Evolutionary conservation across 495 filamentous ascomycete genomes (phyloP).

Genomic region (Tuber indicum): DNA sequence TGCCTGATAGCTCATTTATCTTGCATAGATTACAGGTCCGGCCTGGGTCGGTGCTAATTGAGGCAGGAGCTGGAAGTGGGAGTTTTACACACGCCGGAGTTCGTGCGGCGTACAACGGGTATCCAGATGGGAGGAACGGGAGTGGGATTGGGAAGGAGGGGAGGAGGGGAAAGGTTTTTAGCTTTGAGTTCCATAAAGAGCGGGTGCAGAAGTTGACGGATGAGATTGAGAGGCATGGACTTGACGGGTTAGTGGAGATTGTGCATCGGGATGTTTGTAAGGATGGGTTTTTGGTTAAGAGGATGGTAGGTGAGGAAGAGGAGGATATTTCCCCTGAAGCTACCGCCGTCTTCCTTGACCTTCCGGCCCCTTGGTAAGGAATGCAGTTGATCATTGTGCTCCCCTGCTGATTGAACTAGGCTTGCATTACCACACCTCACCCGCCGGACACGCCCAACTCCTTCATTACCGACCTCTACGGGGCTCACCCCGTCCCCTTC

Average conservation of each 20-base stretch:
- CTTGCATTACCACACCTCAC: conserved; percentile 78
- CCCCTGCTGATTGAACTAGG: conserved; percentile 36
- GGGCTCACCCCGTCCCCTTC: conserved; percentile 18
- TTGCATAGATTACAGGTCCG: conserved; percentile 76
- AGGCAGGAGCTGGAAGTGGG: conserved; percentile 90
- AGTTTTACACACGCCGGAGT: conserved; percentile 90
- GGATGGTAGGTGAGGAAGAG: conserved; percentile 11
- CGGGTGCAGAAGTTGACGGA: conserved; percentile 63
- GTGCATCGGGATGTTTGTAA: conserved; percentile 88
- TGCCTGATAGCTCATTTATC: conserved; percentile 93
- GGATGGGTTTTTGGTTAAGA: conserved; percentile 64
- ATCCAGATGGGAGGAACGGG: conserved; percentile 46
- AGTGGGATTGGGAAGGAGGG: conserved; percentile 28
- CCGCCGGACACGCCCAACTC: conserved; percentile 48
- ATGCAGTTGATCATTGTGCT: neutral
- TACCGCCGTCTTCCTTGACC: conserved; percentile 79
- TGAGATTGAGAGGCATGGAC: conserved; percentile 68
- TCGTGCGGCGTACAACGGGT: conserved; percentile 80
- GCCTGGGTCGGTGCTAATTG: conserved; percentile 74
- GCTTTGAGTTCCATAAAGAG: conserved; percentile 85
- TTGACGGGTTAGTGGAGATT: conserved; percentile 66
- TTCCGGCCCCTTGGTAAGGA: conserved; percentile 73
- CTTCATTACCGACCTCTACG: conserved; percentile 16
- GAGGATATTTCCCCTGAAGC: conserved; percentile 56
- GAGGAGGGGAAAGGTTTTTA: conserved; percentile 70